phyloP scores from a whole-genome alignment of 2,329 filamentous ascomycete genomes.

The Aspergillus ibericus region DNA sequence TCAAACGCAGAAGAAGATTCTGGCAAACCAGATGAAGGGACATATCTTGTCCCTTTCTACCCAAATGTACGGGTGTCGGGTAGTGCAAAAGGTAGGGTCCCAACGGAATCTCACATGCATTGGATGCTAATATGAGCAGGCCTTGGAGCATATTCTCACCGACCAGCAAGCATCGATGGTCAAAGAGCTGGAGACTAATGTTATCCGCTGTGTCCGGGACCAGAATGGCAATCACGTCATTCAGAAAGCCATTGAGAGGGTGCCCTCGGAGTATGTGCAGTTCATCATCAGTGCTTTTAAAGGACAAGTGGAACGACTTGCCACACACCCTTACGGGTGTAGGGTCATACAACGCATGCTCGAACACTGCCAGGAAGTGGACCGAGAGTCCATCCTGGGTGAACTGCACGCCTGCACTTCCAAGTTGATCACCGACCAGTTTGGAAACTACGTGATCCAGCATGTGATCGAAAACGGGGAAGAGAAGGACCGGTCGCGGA shows the following conservation, averaged over 20 bases:
- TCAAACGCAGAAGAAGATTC: conserved; percentile 83
- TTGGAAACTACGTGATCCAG: conserved; percentile 94
- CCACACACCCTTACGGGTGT: conserved; percentile 82
- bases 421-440: conserved; percentile 79
- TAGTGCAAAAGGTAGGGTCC: conserved; percentile 80
- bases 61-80: conserved; percentile 91
- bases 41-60: conserved; percentile 76
- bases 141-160: conserved; percentile 84
- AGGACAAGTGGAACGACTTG: conserved; percentile 70
- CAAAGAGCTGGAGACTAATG: conserved; percentile 74
- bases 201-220: conserved; percentile 77
- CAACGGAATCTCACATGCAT: neutral
- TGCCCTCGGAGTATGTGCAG: conserved; percentile 74
- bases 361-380: conserved; percentile 72
- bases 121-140: conserved; percentile 52
- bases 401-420: conserved; percentile 75
- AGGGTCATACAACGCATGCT: conserved; percentile 90
- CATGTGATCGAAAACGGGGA: conserved; percentile 82
- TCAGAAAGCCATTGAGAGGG: conserved; percentile 84
- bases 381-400: conserved; percentile 69
- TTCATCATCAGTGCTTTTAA: conserved; percentile 82
- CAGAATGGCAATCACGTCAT: conserved; percentile 96
- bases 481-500: conserved; percentile 67
- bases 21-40: conserved; percentile 84
- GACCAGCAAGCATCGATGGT: conserved; percentile 86